Evolutionary conservation across 75 land plant species (phyloP), one percentile per base, ranked within the genome.

Genomic region (Azolla pinnata): DNA sequence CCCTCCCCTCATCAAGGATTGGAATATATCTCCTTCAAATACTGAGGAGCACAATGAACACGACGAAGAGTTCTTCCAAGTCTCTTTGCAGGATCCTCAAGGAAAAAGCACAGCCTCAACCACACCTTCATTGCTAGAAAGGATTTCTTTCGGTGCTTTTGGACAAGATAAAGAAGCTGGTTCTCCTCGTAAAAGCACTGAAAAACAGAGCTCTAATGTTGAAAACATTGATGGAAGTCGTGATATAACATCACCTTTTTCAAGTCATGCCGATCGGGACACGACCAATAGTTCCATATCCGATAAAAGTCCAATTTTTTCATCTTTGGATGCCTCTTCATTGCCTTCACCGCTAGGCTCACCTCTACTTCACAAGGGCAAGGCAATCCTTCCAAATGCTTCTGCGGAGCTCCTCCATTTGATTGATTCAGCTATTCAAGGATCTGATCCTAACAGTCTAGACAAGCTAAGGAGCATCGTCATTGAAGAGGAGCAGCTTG

Each of bases 371-470:
- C 60, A 59, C 24, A 66, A 52, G 64, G 63, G 35, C 12, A 85
- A 71, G 63, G 59, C 68, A 40, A 66, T 73, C 27, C 65, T 80
- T 76, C 91, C 88, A 0, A 78, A 79, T 65, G 84, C 88, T 5
- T 79, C 99, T 4, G 84, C 82, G 19, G 97, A 95, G 75, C 74
- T 95, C 23, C 66, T 95, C 71, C 83, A 79, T 46, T 60, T 95
- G 30, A 83, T 95, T 20, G 96, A 95, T 69, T 79, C 86, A 50
- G 99, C 88, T 0, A 84, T 95, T 33, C 85, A 89, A 79, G 84
- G 82, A 24, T 54, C 71, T 21, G 84, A 84, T 62, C 64, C 74
- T 12, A 81, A 71, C 27, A 73, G 74, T 57, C 57, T 95, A 35
- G 71, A 81, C n/a, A 81, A 64, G 38, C 63, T 93, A 24, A 81